phyloP scores from a whole-genome alignment of 2,329 filamentous ascomycete genomes.

The Xylogone sp. region DNA sequence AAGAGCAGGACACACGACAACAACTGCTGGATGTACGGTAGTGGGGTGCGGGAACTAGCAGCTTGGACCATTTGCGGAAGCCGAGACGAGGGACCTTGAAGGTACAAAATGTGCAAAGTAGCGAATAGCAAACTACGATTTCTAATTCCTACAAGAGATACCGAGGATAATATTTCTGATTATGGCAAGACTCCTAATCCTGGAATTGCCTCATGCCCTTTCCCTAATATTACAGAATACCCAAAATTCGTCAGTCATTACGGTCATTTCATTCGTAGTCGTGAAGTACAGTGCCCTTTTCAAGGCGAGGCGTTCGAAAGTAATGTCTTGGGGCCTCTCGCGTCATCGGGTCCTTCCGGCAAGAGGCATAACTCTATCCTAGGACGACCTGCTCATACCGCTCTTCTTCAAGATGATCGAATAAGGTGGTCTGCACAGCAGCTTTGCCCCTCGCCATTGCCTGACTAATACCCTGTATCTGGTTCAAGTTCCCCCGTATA shows the following conservation, averaged over 20 bases:
- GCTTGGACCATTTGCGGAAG: not conserved
- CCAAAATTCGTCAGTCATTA: not conserved
- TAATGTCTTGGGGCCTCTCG: too few species aligned
- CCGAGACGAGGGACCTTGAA: not conserved
- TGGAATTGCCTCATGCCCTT: not conserved
- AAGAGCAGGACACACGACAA: not conserved
- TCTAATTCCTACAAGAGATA: not conserved
- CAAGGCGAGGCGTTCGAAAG: not conserved
- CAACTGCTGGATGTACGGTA: not conserved
- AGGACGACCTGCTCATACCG: slow-evolving; percentile 27
- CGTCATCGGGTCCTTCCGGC: not conserved
- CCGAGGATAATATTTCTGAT: not conserved
- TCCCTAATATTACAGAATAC: not conserved
- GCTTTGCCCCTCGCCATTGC: slow-evolving; percentile 26
- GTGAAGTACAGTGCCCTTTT: not conserved
- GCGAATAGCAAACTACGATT: too few species aligned
- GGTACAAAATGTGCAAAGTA: not conserved
- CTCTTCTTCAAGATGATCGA: slow-evolving; percentile 21
- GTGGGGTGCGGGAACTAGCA: not conserved
- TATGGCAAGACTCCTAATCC: not conserved
- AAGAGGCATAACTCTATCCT: slow-evolving; percentile 14
- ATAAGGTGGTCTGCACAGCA: slow-evolving; percentile 25
- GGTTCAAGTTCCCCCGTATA: slow-evolving; percentile 26
- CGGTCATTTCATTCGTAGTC: not conserved
- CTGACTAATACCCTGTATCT: slow-evolving; percentile 24